A percentile compares a stretch with the other conserved stretches of the same genome.
These are phyloP conservation scores for Sugiyamaella castrensis DNA, from an alignment of 1,139 yeast species.

Conservation along the genomic window DNA sequence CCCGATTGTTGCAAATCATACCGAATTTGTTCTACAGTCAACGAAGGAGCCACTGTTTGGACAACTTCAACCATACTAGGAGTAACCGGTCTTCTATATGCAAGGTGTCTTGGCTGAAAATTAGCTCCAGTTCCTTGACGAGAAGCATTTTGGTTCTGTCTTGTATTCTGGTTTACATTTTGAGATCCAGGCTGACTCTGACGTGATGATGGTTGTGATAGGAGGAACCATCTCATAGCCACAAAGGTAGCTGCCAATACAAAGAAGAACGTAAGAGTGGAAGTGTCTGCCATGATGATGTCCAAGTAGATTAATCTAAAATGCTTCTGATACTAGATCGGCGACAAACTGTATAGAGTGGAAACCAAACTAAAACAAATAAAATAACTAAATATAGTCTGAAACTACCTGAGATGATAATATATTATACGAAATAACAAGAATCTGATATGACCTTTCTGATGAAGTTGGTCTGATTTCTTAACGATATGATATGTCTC, in stretches of 20 bases:
- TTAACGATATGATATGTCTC: no score
- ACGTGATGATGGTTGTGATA: slow-evolving; percentile 7
- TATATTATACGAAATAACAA: no score
- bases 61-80: slow-evolving; percentile 83
- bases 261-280: slow-evolving; percentile 27
- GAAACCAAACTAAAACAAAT: no score
- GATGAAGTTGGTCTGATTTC: no score
- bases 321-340: neutral
- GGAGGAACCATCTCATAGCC: slow-evolving; percentile 22
- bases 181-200: neutral
- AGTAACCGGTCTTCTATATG: slow-evolving; percentile 54
- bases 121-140: slow-evolving; percentile 8
- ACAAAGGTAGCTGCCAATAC: slow-evolving; percentile 22
- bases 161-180: neutral
- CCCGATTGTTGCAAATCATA: slow-evolving; percentile 59
- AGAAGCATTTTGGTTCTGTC: slow-evolving; percentile 13
- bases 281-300: slow-evolving; percentile 28
- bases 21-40: slow-evolving; percentile 65
- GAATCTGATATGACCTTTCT: no score
- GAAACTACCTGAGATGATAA: neutral
- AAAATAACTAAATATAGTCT: no score
- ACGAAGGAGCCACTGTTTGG: slow-evolving; percentile 73
- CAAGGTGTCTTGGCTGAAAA: slow-evolving; percentile 7
- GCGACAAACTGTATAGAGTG: no score
- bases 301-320: neutral